Percentiles rank a stretch among this genome's conserved stretches.
Evolutionary conservation across 352 stramenopile genomes (phyloP).

Genomic region (Pythium monospermum): DNA sequence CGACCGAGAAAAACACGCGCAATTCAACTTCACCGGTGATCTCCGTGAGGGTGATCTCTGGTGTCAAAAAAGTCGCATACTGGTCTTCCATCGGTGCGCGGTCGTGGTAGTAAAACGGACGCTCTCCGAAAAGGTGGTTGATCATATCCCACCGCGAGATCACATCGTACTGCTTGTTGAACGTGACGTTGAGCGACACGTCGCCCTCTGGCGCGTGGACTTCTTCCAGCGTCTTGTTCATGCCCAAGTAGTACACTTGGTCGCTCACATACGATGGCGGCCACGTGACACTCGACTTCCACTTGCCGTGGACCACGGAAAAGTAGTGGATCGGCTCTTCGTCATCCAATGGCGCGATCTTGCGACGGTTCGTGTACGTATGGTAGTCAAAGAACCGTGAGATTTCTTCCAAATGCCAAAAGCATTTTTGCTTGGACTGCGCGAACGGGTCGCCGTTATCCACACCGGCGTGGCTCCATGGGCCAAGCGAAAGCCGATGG

Average conservation of each 20-base stretch:
- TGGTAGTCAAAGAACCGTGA: constrained; percentile 83
- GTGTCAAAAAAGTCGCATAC: constrained; percentile 61
- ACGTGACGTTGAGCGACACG: constrained; percentile 32
- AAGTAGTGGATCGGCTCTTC: constrained; percentile 82
- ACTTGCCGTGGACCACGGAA: constrained; percentile 68
- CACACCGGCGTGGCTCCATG: constrained; percentile 78
- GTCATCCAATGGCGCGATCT: constrained; percentile 48
- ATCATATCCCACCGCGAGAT: constrained; percentile 71
- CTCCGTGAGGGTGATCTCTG: constrained; percentile 47
- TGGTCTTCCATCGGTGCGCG: constrained; percentile 41
- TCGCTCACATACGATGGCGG: constrained; percentile 54
- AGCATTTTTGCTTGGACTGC: constrained; percentile 79
- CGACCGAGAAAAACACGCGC: constrained; percentile 76
- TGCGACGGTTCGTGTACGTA: constrained; percentile 58
- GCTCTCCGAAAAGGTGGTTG: constrained; percentile 63
- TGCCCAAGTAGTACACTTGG: constrained; percentile 46
- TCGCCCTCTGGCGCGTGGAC: constrained; percentile 33
- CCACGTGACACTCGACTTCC: constrained; percentile 61
- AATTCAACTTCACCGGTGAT: constrained; percentile 70
- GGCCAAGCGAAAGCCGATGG: constrained; percentile 70
- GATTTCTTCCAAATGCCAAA: constrained; percentile 80
- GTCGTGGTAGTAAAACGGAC: constrained; percentile 78
- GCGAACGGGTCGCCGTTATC: constrained; percentile 80
- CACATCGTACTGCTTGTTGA: constrained; percentile 40
- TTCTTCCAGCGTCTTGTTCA: constrained; percentile 44